Evolutionary conservation across 805 yeast species (phyloP).

Genomic region (Yamadazyma akitaensis): DNA sequence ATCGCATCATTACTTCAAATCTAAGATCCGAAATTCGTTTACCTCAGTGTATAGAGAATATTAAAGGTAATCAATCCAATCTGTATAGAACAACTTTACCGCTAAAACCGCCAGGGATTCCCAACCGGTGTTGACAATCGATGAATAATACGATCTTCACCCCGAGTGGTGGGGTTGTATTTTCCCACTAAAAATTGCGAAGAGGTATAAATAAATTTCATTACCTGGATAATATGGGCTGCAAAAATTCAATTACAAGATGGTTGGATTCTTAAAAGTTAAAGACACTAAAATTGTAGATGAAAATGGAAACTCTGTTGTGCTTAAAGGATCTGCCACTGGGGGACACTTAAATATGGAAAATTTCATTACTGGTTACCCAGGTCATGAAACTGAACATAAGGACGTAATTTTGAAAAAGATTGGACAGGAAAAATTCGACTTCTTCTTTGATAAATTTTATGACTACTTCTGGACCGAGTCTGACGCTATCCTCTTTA

Average conservation of each 20-base stretch:
- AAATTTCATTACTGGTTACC: constrained; percentile 54
- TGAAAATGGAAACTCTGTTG: constrained; percentile 32
- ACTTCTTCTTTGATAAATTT: constrained; percentile 49
- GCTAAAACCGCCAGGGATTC: too few species aligned
- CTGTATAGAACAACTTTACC: too few species aligned
- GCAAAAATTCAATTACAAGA: neutral
- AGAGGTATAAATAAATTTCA: neutral
- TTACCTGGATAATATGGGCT: neutral
- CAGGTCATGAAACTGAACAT: constrained; percentile 53
- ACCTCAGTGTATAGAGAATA: too few species aligned
- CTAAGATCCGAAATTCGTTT: too few species aligned
- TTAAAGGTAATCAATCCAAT: too few species aligned
- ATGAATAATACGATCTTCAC: neutral
- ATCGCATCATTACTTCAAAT: too few species aligned
- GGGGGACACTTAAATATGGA: constrained; percentile 56
- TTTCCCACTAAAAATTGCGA: constrained; percentile 5
- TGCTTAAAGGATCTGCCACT: constrained; percentile 46
- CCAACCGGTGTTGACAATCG: too few species aligned
- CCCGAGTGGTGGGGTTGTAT: constrained; percentile 4
- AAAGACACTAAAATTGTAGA: constrained; percentile 49
- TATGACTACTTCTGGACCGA: constrained; percentile 55
- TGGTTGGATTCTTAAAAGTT: constrained; percentile 29
- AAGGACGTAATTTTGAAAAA: constrained; percentile 35
- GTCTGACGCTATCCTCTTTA: constrained; percentile 45
- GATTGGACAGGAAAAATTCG: constrained; percentile 47